Conservation (phyloP, 768 basidiomycete genomes). For the Wakefieldia striispora region DNA sequence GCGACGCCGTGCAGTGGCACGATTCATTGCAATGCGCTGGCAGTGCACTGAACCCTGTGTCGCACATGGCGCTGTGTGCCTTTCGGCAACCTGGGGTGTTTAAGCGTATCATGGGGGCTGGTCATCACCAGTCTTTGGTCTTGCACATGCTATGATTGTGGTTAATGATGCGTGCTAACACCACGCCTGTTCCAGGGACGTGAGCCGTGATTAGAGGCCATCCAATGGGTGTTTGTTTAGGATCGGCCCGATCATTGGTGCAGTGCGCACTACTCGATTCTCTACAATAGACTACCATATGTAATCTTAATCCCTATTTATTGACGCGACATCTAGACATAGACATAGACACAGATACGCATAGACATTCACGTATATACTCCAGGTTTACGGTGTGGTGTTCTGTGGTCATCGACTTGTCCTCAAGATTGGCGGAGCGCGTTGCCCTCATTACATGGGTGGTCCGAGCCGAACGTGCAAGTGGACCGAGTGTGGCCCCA, state of each 20-base stretch:
- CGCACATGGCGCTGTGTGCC: background rate
- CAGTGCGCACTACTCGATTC: background rate
- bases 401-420: too few relatives aligned
- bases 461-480: too few relatives aligned
- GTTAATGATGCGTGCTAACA: conserved; percentile 10
- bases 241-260: background rate
- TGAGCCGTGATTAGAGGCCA: conserved; percentile 31
- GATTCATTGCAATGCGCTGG: background rate
- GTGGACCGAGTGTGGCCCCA: too few relatives aligned
- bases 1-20: conserved; percentile 6
- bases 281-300: background rate
- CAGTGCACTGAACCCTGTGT: background rate
- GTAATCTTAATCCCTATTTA: too few relatives aligned
- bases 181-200: conserved; percentile 24
- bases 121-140: background rate
- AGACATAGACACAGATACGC: too few relatives aligned
- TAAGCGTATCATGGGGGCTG: conserved; percentile 11
- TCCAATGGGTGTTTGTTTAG: background rate
- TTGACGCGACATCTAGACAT: too few relatives aligned
- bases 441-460: too few relatives aligned
- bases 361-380: too few relatives aligned
- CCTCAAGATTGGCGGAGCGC: too few relatives aligned
- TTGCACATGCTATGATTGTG: background rate
- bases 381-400: too few relatives aligned
- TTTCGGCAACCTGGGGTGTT: conserved; percentile 2